Percentiles rank a stretch among this genome's conserved stretches.
phyloP scores from a whole-genome alignment of 306 rosid species.

The Vigna angularis region DNA sequence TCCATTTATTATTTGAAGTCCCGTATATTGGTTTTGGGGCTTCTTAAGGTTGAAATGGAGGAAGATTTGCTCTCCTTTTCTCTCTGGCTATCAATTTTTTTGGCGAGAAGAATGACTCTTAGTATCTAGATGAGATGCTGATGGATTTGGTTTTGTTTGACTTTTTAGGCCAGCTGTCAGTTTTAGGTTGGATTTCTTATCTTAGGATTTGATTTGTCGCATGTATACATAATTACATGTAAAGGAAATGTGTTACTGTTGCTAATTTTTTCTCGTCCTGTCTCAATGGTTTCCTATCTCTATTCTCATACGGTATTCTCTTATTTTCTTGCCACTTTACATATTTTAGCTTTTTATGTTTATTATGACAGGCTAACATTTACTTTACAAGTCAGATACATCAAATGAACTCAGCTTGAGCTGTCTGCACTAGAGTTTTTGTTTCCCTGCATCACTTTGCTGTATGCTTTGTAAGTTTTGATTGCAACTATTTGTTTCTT shows the following conservation, averaged over 20 bases:
- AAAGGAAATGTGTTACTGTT: background rate
- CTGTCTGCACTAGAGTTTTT: constrained; percentile 87
- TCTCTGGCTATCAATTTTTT: background rate
- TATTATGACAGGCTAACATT: constrained; percentile 68
- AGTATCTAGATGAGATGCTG: constrained; percentile 31
- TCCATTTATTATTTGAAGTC: constrained; percentile 46
- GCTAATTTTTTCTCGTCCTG: constrained; percentile 2
- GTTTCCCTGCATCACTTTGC: constrained; percentile 81
- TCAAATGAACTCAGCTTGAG: constrained; percentile 93
- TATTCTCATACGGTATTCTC: constrained; percentile 40
- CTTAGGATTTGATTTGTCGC: constrained; percentile 33
- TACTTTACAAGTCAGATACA: constrained; percentile 81
- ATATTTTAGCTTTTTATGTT: constrained; percentile 46
- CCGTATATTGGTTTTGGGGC: constrained; percentile 3
- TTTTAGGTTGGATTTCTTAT: constrained; percentile 25
- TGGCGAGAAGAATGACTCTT: background rate
- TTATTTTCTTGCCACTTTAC: constrained; percentile 32
- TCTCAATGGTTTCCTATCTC: constrained; percentile 37
- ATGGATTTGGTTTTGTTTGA: constrained; percentile 18
- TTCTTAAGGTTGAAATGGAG: constrained; percentile 35
- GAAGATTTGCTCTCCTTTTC: background rate
- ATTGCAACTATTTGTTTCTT: constrained; percentile 45
- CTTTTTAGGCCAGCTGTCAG: constrained; percentile 18
- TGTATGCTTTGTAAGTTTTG: constrained; percentile 85
- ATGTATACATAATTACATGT: background rate